A percentile compares a stretch with the other conserved stretches of the same genome.
phyloP scores from a whole-genome alignment of 2,329 filamentous ascomycete species.

The Xylaria arbuscula region DNA sequence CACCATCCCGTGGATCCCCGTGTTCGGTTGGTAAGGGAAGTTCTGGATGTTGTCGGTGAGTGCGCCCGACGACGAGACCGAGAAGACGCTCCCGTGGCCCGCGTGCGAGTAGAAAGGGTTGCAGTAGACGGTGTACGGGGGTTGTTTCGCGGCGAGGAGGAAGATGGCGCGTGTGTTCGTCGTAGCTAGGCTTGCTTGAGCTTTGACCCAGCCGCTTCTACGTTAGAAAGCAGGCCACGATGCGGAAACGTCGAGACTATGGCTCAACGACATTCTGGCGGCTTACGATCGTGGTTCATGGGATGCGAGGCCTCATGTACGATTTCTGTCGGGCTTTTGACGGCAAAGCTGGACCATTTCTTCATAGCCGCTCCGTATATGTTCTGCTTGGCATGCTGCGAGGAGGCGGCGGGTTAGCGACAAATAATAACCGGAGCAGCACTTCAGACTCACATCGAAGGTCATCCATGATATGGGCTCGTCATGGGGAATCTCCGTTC shows the following conservation, averaged over 20 bases:
- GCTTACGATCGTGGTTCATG: conserved; percentile 79
- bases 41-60: conserved; percentile 75
- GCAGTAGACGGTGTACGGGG: conserved; percentile 85
- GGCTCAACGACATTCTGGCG: conserved; percentile 14
- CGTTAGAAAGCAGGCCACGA: conserved; percentile 29
- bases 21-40: conserved; percentile 75
- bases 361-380: conserved; percentile 94
- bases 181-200: conserved; percentile 72
- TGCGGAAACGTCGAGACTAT: conserved; percentile 26
- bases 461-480: conserved; percentile 96
- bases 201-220: conserved; percentile 54
- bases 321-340: conserved; percentile 80
- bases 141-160: conserved; percentile 79
- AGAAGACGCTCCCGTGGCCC: conserved; percentile 82
- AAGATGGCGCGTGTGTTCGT: conserved; percentile 92
- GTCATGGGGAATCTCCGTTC: conserved; percentile 81
- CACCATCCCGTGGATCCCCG: conserved; percentile 84
- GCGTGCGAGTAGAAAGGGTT: conserved; percentile 92
- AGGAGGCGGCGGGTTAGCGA: conserved; percentile 39
- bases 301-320: conserved; percentile 78
- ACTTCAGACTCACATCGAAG: conserved; percentile 76
- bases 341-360: conserved; percentile 86
- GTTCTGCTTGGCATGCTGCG: conserved; percentile 80
- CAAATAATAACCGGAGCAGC: not conserved
- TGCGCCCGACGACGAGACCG: conserved; percentile 66